Base-by-base conservation (phyloP, 306 rosid genomes). In the Quercus rubra region DNA sequence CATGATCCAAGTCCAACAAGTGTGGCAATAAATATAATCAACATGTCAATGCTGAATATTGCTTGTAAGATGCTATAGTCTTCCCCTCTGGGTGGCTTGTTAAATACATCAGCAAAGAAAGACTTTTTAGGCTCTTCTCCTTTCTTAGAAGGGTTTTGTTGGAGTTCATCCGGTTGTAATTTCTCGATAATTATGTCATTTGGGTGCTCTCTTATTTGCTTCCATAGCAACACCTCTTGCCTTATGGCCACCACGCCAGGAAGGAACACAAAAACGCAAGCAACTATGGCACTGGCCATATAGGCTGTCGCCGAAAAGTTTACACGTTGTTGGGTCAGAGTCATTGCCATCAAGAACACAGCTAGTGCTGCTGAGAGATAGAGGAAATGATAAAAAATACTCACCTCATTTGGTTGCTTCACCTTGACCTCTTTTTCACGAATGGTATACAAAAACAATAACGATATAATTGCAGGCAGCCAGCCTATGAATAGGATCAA, bases 41-140 rank as follows among this genome's bases (percentile, higher is more conserved):
- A 11, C 90, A 88, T 88, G 77, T 88, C 90, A 0, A 54, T 0
- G 72, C 88, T 84, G 19, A 80, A 21, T 1, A 84, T 77, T 14
- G 88, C 88, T 69, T 86, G 90, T 13, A 88, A 70, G 19, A 88
- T 86, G 12, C 82, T 71, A 76, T 86, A 77, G 35, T 88, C 92
- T 61, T 88, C 87, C 2, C 90, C 92, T 59, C 90, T 83, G 11
- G 12, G 7, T 19, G 83, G 88, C 41, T 74, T 73, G 19, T 74
- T 21, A 35, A 33, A 84, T 3, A 74, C 59, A 38, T 72, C 66
- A 2, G 49, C 43, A 54, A 78, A 83, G 21, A 79, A 85, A 1
- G 81, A 43, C 12, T 8, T 27, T 56, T 18, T 18, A 7, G 54
- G 54, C 7, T 61, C 30, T 38, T 14, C 28, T 68, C 28, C 13